Conservation (phyloP, 2,329 filamentous ascomycete genomes). For the Penicillium olsonii region DNA sequence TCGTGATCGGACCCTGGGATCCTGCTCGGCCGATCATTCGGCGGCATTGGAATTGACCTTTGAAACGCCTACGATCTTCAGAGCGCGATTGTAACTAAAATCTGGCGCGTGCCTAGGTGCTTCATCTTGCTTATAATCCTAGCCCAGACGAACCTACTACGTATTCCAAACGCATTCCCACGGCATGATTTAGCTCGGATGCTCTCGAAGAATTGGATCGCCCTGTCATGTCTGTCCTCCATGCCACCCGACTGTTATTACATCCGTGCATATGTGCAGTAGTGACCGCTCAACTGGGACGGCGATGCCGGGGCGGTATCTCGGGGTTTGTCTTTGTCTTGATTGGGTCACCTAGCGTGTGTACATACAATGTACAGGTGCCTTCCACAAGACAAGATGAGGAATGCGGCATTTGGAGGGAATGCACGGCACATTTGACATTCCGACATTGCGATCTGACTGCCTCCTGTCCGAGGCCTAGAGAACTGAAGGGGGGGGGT, state of each 20-base stretch:
- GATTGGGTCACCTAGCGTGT: neutral
- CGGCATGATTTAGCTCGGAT: neutral
- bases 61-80: neutral
- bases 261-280: too few relatives aligned
- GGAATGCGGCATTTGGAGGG: constrained; percentile 13
- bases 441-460: neutral
- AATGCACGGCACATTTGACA: constrained; percentile 18
- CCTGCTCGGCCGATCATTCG: constrained; percentile 72
- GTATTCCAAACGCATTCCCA: neutral
- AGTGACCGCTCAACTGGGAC: neutral
- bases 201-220: neutral
- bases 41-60: constrained; percentile 42
- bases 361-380: too few relatives aligned
- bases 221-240: neutral
- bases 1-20: constrained; percentile 97
- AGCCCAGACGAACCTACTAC: constrained; percentile 11
- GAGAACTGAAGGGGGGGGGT: too few relatives aligned
- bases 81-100: constrained; percentile 16
- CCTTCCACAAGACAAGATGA: too few relatives aligned
- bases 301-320: neutral
- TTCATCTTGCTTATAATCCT: constrained; percentile 24
- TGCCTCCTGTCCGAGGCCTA: neutral
- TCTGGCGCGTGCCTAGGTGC: constrained; percentile 13
- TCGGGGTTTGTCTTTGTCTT: neutral
- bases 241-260: neutral